Evolutionary conservation across 108 stramenopile species (phyloP), one percentile per base, ranked within the genome.

Genomic region (Fistulifera pelliculosa): DNA sequence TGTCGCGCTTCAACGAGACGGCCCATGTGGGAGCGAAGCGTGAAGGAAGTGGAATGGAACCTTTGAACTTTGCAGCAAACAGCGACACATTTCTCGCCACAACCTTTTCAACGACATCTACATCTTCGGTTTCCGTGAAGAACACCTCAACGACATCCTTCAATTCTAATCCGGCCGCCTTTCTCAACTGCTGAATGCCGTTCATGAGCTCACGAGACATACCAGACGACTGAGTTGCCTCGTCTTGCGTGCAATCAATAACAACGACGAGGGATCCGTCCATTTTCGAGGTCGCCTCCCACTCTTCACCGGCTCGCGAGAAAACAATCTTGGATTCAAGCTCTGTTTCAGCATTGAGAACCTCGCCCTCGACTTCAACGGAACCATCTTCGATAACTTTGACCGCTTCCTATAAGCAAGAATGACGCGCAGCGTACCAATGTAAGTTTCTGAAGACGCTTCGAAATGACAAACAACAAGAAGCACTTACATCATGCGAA

Each of bases 161-260:
- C 47, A 94, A 42, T 40, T 87, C 80, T 22, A 97, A 67, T 12
- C 94, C 94, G 42, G 88, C 81, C 27, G 74, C 71, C 77, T 99
- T 99, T 23, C 99, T 82, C 15, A 99, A 73, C 58, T 97, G 95
- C 56, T 99, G 97, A 54, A 98, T 93, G 25, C 81, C 88, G 57
- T 90, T 96, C 58, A 96, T 93, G 27, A 98, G 69, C 58, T 96
- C 95, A 41, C 99, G 91, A 5, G 96, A 80, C 68, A 75, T 76
- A 54, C 94, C 94, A 25, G 92, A 87, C 41, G 77, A 70, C 27
- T 95, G 52, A 58, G 97, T 92, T 41, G 89, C 81, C 44, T 95
- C 93, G 57, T 98, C 96, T 62, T 93, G 84, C n/a, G 83, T 82
- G 44, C 93, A 94, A 75, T 98, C 96, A 19, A 99, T 60, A 21